A percentile compares a stretch with the other conserved stretches of the same genome.
Evolutionary conservation across 495 filamentous ascomycete species (phyloP).

Genomic region (Aeminium ludgeri): DNA sequence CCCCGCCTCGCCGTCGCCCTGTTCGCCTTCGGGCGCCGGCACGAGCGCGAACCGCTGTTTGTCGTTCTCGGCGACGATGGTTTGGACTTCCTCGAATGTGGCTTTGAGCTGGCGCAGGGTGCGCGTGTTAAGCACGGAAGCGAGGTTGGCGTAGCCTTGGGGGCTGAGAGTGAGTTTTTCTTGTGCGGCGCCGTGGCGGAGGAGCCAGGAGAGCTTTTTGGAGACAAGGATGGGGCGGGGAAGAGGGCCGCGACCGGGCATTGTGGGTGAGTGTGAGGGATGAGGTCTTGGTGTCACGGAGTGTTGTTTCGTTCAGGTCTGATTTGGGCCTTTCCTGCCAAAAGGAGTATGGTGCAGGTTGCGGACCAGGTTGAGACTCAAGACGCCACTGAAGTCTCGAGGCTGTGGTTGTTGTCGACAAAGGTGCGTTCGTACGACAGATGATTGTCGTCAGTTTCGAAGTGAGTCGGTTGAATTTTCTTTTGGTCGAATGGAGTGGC

Average conservation of each 20-base stretch:
- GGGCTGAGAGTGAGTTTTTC: slow-evolving; percentile 59
- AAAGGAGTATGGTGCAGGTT: too few species aligned
- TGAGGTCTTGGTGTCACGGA: too few species aligned
- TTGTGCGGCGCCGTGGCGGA: slow-evolving; percentile 68
- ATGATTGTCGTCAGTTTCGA: too few species aligned
- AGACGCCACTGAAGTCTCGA: too few species aligned
- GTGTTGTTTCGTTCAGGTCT: too few species aligned
- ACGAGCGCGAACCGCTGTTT: slow-evolving; percentile 79
- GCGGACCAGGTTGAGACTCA: too few species aligned
- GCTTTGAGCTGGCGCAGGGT: slow-evolving; percentile 51
- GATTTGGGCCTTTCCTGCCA: too few species aligned
- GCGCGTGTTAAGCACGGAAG: slow-evolving; percentile 54
- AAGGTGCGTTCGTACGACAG: too few species aligned
- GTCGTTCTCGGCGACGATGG: slow-evolving; percentile 57
- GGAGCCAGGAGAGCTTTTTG: slow-evolving; percentile 59
- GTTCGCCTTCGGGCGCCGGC: slow-evolving; percentile 23
- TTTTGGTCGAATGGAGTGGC: too few species aligned
- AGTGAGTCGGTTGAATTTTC: too few species aligned
- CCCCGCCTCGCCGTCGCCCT: slow-evolving; percentile 13
- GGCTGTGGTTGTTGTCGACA: too few species aligned
- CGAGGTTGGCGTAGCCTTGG: slow-evolving; percentile 66
- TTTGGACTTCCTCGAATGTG: slow-evolving; percentile 54
- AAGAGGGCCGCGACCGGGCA: slow-evolving; percentile 19
- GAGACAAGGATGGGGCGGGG: slow-evolving; percentile 52
- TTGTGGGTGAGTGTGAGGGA: too few species aligned